Evolutionary conservation across 2,329 filamentous ascomycete genomes (phyloP).

Genomic region (Alternaria sp.): DNA sequence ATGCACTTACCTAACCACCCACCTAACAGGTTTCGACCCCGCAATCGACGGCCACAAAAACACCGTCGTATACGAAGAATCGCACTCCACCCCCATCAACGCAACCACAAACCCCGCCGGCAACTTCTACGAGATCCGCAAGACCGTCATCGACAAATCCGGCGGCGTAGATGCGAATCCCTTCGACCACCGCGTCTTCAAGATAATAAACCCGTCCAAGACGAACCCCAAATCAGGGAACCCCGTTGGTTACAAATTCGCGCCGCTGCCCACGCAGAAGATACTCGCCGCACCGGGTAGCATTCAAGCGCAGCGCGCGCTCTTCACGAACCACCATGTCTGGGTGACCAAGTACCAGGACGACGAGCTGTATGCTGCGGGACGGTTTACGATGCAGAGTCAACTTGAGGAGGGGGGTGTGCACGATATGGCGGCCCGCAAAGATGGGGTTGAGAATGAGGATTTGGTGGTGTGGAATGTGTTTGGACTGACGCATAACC

Average conservation of each 20-base stretch:
- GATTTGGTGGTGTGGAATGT: constrained; percentile 60
- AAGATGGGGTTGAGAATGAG: constrained; percentile 52
- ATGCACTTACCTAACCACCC: neutral
- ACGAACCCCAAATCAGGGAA: constrained; percentile 56
- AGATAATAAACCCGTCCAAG: constrained; percentile 58
- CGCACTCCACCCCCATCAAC: constrained; percentile 57
- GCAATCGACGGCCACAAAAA: constrained; percentile 65
- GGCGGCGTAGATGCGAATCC: constrained; percentile 62
- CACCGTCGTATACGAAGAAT: constrained; percentile 62
- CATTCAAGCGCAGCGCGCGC: constrained; percentile 55
- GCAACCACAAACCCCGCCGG: constrained; percentile 65
- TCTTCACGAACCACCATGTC: constrained; percentile 59
- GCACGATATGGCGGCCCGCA: constrained; percentile 51
- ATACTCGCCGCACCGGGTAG: constrained; percentile 55
- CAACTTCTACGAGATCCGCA: constrained; percentile 65
- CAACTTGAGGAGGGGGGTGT: constrained; percentile 54
- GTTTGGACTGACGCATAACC: constrained; percentile 61
- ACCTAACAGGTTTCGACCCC: constrained; percentile 65
- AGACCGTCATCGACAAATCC: constrained; percentile 56
- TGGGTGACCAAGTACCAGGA: constrained; percentile 63
- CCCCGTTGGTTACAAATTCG: constrained; percentile 57
- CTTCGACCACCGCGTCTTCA: constrained; percentile 61
- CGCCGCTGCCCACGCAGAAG: constrained; percentile 57
- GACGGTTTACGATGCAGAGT: constrained; percentile 56
- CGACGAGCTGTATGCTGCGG: constrained; percentile 59